Conservation (phyloP, 2,329 filamentous ascomycete genomes). For the Alternaria sp. region DNA sequence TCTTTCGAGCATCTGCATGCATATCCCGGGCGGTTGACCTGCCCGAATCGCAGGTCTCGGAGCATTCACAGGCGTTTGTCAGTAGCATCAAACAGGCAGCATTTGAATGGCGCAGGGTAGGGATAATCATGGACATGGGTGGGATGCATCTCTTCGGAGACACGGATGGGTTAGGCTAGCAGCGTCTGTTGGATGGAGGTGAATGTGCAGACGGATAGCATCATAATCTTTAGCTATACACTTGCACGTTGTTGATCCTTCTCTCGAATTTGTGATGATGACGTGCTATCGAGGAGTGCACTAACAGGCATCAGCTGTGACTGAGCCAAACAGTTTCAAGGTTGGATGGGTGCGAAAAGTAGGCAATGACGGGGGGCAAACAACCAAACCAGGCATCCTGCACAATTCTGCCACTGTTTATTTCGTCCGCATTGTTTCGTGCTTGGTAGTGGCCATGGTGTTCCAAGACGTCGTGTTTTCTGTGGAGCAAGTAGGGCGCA, state of each 20-base stretch:
- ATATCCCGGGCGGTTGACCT: conserved; percentile 30
- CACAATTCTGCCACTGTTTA: neutral
- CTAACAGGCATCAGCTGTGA: neutral
- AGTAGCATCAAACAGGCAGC: conserved; percentile 23
- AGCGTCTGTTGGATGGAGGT: conserved; percentile 4
- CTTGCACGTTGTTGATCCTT: neutral
- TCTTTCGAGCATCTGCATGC: conserved; percentile 29
- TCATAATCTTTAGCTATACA: conserved; percentile 15
- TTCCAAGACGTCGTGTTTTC: conserved; percentile 14
- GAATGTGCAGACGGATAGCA: conserved; percentile 18
- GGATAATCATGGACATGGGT: conserved; percentile 10
- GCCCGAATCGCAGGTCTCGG: conserved; percentile 10
- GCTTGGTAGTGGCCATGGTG: neutral
- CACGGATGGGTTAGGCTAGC: neutral
- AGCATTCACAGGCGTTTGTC: conserved; percentile 36
- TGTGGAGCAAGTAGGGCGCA: conserved; percentile 28
- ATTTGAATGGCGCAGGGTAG: conserved; percentile 29
- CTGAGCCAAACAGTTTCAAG: conserved; percentile 19
- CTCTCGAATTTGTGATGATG: neutral
- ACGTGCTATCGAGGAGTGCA: neutral
- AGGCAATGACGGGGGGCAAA: conserved; percentile 16
- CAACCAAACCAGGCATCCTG: neutral
- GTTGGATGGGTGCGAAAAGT: conserved; percentile 24
- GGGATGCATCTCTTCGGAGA: conserved; percentile 8
- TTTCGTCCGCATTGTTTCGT: neutral